These are phyloP conservation scores for Colletotrichum australisinense DNA, from an alignment of 2,329 filamentous ascomycete species.

Conservation along the genomic window DNA sequence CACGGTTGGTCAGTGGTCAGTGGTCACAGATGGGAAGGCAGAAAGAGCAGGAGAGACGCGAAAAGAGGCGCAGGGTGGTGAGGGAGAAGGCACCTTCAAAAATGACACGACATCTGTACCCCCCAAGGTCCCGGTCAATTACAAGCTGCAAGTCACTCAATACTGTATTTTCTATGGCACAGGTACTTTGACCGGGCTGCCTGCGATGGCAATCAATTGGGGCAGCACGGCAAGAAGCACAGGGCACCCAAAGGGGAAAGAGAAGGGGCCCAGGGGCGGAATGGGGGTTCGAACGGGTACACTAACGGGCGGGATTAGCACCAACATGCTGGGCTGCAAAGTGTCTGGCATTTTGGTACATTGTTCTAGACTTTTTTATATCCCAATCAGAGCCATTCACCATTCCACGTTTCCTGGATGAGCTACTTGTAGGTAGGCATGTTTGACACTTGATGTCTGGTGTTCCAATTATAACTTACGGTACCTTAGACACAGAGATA, in stretches of 20 bases:
- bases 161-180: background rate
- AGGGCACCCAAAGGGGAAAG: conserved; percentile 3
- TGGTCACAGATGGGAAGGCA: conserved; percentile 1
- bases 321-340: background rate
- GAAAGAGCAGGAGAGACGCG: background rate
- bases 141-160: background rate
- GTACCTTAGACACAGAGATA: too few relatives aligned
- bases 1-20: background rate
- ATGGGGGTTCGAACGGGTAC: conserved; percentile 13
- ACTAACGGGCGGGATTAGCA: conserved; percentile 15
- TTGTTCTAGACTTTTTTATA: conserved; percentile 7
- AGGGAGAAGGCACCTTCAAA: conserved; percentile 11
- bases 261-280: background rate
- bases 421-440: too few relatives aligned
- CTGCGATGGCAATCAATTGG: conserved; percentile 22
- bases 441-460: background rate
- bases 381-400: conserved; percentile 9
- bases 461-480: too few relatives aligned
- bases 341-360: conserved; percentile 17
- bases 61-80: conserved; percentile 6
- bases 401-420: background rate
- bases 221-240: conserved; percentile 20
- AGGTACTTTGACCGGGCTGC: background rate
- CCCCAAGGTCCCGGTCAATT: background rate
- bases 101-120: conserved; percentile 31